Percentiles rank a stretch among this genome's conserved stretches.
Conservation (phyloP, 805 yeast species). For the Saccharomycopsis fibuligera region DNA sequence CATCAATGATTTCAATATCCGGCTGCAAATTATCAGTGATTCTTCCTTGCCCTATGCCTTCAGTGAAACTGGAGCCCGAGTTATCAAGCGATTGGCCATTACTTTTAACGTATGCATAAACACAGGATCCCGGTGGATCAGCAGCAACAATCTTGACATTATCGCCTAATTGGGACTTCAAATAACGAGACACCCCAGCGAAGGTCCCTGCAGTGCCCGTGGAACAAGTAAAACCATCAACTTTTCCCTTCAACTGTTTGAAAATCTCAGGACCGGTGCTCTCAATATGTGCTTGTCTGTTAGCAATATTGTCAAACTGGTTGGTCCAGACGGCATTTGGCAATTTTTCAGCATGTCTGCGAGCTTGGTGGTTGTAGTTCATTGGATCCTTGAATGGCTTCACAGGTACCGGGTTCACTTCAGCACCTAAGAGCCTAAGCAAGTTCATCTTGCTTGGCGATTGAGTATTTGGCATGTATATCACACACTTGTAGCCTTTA, state of each 20-base stretch:
- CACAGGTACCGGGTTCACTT: slow-evolving; percentile 84
- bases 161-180: slow-evolving; percentile 63
- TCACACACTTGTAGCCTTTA: slow-evolving; percentile 76
- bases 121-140: slow-evolving; percentile 90
- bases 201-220: slow-evolving; percentile 93
- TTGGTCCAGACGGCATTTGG: slow-evolving; percentile 88
- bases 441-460: slow-evolving; percentile 74
- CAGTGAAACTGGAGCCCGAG: slow-evolving; percentile 83
- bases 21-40: slow-evolving; percentile 75
- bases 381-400: slow-evolving; percentile 75
- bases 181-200: slow-evolving; percentile 76
- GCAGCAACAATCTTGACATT: slow-evolving; percentile 63
- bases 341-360: slow-evolving; percentile 69
- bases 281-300: slow-evolving; percentile 81
- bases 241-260: slow-evolving; percentile 71
- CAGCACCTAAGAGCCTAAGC: slow-evolving; percentile 72
- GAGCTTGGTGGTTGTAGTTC: slow-evolving; percentile 84
- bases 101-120: slow-evolving; percentile 69
- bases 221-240: slow-evolving; percentile 83
- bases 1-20: slow-evolving; percentile 71
- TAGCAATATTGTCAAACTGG: slow-evolving; percentile 85
- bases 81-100: slow-evolving; percentile 64
- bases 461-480: slow-evolving; percentile 90
- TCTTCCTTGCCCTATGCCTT: slow-evolving; percentile 95
- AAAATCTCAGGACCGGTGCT: slow-evolving; percentile 93